These are phyloP conservation scores for Mimosa bimucronata DNA, from an alignment of 306 rosid genomes.

Conservation along the genomic window DNA sequence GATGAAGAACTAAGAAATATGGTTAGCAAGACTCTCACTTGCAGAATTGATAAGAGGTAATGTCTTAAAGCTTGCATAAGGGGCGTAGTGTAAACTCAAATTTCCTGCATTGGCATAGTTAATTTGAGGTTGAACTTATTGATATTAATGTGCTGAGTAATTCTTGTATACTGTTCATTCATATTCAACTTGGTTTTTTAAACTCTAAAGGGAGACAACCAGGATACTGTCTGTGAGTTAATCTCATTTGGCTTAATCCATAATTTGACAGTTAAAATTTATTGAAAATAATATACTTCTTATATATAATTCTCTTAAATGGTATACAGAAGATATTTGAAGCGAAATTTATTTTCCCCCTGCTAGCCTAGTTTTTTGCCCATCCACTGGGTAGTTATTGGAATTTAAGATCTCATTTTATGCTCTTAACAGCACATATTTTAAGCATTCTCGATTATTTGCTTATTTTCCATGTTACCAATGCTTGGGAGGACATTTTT, in stretches of 20 bases:
- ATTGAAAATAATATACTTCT: background rate
- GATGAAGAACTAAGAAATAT: conserved; percentile 78
- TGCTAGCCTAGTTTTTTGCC: background rate
- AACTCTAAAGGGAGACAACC: background rate
- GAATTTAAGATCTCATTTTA: conserved; percentile 5
- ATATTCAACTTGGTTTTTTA: background rate
- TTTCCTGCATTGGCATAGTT: background rate
- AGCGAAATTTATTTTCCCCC: background rate
- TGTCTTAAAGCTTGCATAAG: conserved; percentile 12
- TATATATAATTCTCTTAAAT: background rate
- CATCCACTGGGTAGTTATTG: background rate
- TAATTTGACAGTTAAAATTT: background rate
- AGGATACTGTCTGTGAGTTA: background rate
- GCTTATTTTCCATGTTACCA: background rate
- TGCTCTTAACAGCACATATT: conserved; percentile 1
- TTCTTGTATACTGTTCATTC: background rate
- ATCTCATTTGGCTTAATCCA: background rate
- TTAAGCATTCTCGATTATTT: conserved; percentile 11
- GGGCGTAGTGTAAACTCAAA: background rate
- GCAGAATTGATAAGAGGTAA: conserved; percentile 89
- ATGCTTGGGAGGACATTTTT: conserved; percentile 27
- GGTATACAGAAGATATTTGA: background rate
- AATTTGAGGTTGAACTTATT: background rate
- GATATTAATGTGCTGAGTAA: no score
- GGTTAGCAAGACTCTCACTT: conserved; percentile 95